phyloP scores from a whole-genome alignment of 257 asterid genomes.

The Nicotiana attenuata region DNA sequence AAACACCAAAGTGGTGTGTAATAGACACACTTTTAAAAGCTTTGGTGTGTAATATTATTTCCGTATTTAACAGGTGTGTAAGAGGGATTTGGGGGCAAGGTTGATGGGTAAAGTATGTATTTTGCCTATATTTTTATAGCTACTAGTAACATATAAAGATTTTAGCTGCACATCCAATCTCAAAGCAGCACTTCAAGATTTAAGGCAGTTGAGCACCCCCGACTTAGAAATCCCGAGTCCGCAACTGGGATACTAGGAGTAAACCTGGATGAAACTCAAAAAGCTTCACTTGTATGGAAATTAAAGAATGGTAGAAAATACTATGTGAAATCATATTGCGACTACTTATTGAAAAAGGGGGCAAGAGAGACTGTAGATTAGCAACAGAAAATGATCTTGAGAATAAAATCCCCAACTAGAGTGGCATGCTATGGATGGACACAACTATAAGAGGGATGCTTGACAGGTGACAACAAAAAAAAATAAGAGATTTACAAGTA shows the following conservation, averaged over 20 bases:
- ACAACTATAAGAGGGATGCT: neutral
- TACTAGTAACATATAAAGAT: too few species aligned
- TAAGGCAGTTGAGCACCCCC: too few species aligned
- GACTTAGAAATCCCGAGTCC: too few species aligned
- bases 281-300: neutral
- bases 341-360: slow-evolving; percentile 1
- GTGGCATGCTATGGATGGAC: neutral
- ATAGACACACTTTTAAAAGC: too few species aligned
- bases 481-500: neutral
- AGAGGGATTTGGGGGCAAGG: too few species aligned
- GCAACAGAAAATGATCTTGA: neutral
- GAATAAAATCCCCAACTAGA: neutral
- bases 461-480: neutral
- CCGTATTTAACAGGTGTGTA: too few species aligned
- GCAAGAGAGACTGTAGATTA: neutral
- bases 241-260: neutral
- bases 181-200: too few species aligned
- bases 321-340: slow-evolving; percentile 9
- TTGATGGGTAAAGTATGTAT: too few species aligned
- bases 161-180: too few species aligned
- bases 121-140: too few species aligned
- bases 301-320: slow-evolving; percentile 2
- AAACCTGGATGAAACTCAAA: neutral
- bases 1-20: too few species aligned
- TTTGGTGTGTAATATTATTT: too few species aligned